Evolutionary conservation across 1,139 yeast genomes (phyloP).

Genomic region (Yamadazyma blattariae): DNA sequence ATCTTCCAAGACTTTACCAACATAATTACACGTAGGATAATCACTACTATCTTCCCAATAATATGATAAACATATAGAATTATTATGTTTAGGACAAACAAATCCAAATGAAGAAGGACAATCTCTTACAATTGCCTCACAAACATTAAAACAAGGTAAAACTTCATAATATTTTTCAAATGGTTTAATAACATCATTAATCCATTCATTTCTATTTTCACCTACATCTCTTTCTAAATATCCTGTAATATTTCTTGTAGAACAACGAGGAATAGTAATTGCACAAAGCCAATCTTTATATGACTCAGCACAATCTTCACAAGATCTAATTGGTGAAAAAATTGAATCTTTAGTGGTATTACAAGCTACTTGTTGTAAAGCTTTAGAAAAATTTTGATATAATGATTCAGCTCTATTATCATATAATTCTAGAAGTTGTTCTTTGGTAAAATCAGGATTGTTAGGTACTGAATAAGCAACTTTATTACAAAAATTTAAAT

Average conservation of each 20-base stretch:
- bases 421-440: conserved; percentile 39
- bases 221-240: conserved; percentile 47
- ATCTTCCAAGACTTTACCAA: conserved; percentile 27
- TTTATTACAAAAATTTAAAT: conserved; percentile 69
- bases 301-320: conserved; percentile 67
- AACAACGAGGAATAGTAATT: conserved; percentile 86
- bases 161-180: conserved; percentile 67
- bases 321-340: conserved; percentile 71
- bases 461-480: conserved; percentile 91
- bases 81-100: conserved; percentile 57
- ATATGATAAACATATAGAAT: conserved; percentile 44
- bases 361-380: conserved; percentile 76
- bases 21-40: conserved; percentile 47
- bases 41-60: conserved; percentile 35
- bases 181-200: conserved; percentile 59
- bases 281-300: conserved; percentile 91
- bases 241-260: conserved; percentile 45
- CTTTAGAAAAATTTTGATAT: conserved; percentile 68
- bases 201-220: conserved; percentile 60
- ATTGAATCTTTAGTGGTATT: conserved; percentile 65
- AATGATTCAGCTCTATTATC: conserved; percentile 58
- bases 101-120: conserved; percentile 82
- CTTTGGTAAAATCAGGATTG: conserved; percentile 16
- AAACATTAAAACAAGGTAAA: conserved; percentile 80
- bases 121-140: conserved; percentile 73